These are phyloP conservation scores for Schizochytrium sp. DNA, from an alignment of 108 stramenopile genomes.

Conservation along the genomic window DNA sequence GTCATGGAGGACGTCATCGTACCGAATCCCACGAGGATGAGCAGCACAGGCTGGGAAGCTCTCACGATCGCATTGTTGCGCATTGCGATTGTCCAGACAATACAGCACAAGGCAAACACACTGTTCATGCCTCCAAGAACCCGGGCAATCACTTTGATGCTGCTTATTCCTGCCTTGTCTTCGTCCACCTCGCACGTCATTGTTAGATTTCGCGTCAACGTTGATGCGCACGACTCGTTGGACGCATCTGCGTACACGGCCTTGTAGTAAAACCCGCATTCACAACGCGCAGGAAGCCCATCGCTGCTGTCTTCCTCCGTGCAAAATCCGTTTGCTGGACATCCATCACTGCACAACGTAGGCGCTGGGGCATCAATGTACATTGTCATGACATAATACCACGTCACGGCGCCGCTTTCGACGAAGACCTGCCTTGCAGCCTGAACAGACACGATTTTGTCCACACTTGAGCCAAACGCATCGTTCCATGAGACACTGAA, in stretches of 20 bases:
- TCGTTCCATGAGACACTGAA: background rate
- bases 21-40: constrained; percentile 23
- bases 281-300: background rate
- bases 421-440: background rate
- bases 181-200: background rate
- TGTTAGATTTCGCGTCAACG: background rate
- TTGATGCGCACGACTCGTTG: background rate
- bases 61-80: constrained; percentile 14
- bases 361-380: background rate
- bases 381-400: background rate
- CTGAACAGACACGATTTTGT: background rate
- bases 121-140: background rate
- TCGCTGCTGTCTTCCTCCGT: background rate
- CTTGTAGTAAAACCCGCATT: background rate
- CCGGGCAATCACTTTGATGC: background rate
- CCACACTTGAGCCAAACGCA: background rate
- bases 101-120: constrained; percentile 15
- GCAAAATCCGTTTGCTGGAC: background rate
- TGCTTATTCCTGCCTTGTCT: background rate
- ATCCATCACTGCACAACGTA: background rate
- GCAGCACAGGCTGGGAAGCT: constrained; percentile 33
- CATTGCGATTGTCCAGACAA: constrained; percentile 12
- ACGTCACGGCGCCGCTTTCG: background rate
- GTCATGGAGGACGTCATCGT: constrained; percentile 27
- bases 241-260: background rate